These are phyloP conservation scores for Wickerhamiella hasegawae DNA, from an alignment of 805 yeast species.

Conservation along the genomic window DNA sequence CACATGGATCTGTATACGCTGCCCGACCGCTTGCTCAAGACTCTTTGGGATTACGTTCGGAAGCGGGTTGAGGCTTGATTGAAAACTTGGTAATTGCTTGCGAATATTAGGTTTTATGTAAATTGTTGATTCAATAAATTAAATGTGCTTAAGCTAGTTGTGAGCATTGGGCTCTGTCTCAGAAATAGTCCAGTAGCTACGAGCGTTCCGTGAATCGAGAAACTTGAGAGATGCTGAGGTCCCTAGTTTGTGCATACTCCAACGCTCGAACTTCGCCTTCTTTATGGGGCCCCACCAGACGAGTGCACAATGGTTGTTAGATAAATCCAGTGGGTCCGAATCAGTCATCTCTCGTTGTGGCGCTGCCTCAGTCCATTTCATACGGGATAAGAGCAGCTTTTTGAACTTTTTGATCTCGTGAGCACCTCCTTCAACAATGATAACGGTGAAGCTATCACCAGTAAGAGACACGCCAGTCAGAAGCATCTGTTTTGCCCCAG, in stretches of 20 bases:
- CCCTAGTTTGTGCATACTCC: constrained; percentile 2
- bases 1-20: constrained; percentile 88
- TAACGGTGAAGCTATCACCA: constrained; percentile 26
- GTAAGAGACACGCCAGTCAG: constrained; percentile 40
- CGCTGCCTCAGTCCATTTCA: not conserved
- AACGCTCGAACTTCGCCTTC: not conserved
- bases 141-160: no score
- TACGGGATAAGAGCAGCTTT: constrained; percentile 28
- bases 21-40: constrained; percentile 79
- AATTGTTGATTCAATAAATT: no score
- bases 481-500: constrained; percentile 58
- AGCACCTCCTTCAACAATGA: constrained; percentile 62
- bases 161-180: not conserved
- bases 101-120: not conserved
- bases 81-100: not conserved
- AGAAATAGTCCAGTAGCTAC: not conserved
- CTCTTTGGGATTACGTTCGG: constrained; percentile 88
- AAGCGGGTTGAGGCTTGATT: constrained; percentile 33
- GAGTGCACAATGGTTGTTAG: not conserved
- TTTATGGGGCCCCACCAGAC: constrained; percentile 2
- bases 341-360: no score
- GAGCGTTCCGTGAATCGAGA: not conserved
- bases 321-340: not conserved
- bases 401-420: constrained; percentile 47
- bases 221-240: not conserved